Evolutionary conservation across 148 eudicot genomes (phyloP), one percentile per base, ranked within the genome.

Genomic region (Rhododendron kiyosumense): DNA sequence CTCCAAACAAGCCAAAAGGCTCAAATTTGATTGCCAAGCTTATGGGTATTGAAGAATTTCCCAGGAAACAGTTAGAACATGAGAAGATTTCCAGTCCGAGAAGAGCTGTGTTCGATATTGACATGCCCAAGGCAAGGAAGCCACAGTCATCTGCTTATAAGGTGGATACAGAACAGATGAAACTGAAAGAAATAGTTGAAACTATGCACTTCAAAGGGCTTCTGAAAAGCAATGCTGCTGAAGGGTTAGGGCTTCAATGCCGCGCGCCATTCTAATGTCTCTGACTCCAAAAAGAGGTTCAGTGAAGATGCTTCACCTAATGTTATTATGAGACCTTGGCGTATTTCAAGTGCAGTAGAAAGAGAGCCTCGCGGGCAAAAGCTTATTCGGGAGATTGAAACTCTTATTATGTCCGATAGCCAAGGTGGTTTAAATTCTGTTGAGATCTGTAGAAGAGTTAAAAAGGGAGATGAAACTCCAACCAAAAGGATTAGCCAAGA

Each of bases 1-100:
- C 86, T 90, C 89, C 89, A 36, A 87, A 87, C 81, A 90, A 86
- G 84, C 84, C 92, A 24, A 91, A 83, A 82, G 88, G 89, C 15
- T 88, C 92, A 18, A 94, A 88, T 89, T 82, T 93, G 87, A 86
- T 95, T 73, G 93, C 96, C 71, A 95, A 88, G 85, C 92, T 95
- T 38, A 95, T 95, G 98, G 95, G 97, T 48, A 83, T 95, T 7
- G 96, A 94, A 78, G 93, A 89, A 52, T 32, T 32, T 32, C 34
- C 34, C 34, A 32, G 34, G 34, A 32, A 32, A 32, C 1, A 1
- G 34, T 32, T 32, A 32, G 34, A 32, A 32, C 34, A 32, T 32
- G 34, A 32, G 34, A 32, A 32, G 34, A 32, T 32, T 36, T 36
- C 38, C 38, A 67, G 86, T 74, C 86, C 86, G 48, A 87, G 61